Evolutionary conservation across 441 rosid species (phyloP), one percentile per base, ranked within the genome.

Genomic region (Pelargonium cotyledonis): DNA sequence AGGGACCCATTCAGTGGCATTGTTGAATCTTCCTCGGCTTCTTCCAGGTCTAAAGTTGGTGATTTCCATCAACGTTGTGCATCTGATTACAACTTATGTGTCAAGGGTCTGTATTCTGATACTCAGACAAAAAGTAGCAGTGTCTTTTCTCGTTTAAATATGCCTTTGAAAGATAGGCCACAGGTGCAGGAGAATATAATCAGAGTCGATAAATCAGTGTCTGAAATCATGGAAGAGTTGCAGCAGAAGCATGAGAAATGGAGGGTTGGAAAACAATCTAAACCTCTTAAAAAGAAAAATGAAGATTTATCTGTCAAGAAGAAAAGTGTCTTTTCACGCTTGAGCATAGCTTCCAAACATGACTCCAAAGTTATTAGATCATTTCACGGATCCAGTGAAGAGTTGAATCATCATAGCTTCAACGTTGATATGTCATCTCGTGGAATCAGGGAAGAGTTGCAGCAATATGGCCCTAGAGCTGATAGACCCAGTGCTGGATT

Each of bases 111-210:
- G 23, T 71, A 78, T 43, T 72, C 63, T 57, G 79, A 72, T 43
- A 60, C 43, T n/a, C 63, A 35, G 11, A n/a, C 38, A 4, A 35
- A 63, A 63, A 29, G 61, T 44, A 15, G 46, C 21, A 72, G 72
- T 60, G 77, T 78, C 47, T 78, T 75, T 57, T 75, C 76, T 21
- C 76, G 74, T 46, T 65, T 78, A 65, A 69, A 73, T 41, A 69
- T 76, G 8, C 7, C 68, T 63, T 68, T 58, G 1, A 41, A 65
- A 26, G 64, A 15, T 6, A 53, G 60, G 8, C 60, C 38, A 66
- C 70, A 72, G 35, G 75, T 18, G 18, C 21, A n/a, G 16, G 65
- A 69, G 65, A 23, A 62, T 35, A 19, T 41, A 15, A 44, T 5
- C 35, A 51, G 21, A 46, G 72, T 26, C 61, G 76, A 65, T 62